Evolutionary conservation across 768 basidiomycete species (phyloP).

Genomic region (Boletus barrowsii): DNA sequence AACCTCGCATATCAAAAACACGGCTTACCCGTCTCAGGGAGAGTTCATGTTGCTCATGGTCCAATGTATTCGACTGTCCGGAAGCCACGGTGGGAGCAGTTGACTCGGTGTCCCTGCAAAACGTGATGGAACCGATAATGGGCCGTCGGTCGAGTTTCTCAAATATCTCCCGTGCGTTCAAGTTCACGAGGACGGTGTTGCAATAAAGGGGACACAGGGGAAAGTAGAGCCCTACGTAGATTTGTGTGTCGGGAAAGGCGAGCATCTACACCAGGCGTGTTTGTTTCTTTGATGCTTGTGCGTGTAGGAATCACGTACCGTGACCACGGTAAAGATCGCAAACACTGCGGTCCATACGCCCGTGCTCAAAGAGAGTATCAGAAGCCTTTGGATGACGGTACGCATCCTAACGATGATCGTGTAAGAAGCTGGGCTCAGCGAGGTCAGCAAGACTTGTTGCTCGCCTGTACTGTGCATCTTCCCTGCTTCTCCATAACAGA

Average conservation of each 20-base stretch:
- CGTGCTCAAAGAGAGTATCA: conserved; percentile 15
- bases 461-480: conserved; percentile 14
- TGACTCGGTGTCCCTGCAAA: conserved; percentile 4
- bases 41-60: conserved; percentile 1
- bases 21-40: not conserved
- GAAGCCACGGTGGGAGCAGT: not conserved
- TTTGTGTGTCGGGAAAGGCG: conserved; percentile 9
- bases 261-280: conserved; percentile 7
- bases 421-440: too few relatives aligned
- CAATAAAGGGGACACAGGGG: conserved; percentile 31
- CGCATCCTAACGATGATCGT: conserved; percentile 12
- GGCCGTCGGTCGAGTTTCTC: conserved; percentile 10
- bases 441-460: not conserved
- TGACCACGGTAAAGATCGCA: conserved; percentile 10
- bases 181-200: conserved; percentile 31
- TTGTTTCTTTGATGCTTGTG: not conserved
- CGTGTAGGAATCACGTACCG: conserved; percentile 4
- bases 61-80: not conserved
- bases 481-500: conserved; percentile 15
- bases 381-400: conserved; percentile 10
- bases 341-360: conserved; percentile 18
- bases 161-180: conserved; percentile 27
- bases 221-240: conserved; percentile 25
- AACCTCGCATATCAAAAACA: too few relatives aligned
- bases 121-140: not conserved